phyloP scores from a whole-genome alignment of 257 asterid species.

The Eucommia ulmoides region DNA sequence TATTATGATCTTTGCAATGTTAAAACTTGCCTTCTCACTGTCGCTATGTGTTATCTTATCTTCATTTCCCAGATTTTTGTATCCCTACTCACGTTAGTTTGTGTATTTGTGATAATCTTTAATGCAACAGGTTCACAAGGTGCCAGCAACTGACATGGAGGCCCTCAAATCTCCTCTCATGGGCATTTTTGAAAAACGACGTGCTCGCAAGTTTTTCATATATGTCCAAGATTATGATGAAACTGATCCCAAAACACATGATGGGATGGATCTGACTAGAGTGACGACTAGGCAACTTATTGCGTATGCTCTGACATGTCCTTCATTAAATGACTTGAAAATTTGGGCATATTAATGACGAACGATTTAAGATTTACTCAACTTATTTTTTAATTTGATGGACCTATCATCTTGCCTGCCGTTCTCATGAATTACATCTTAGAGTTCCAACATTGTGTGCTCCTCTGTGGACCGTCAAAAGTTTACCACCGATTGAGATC shows the following conservation, averaged over 20 bases:
- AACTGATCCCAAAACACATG: slow-evolving; percentile 74
- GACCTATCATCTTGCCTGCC: too few species aligned
- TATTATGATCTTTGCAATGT: slow-evolving; percentile 12
- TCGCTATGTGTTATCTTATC: not conserved
- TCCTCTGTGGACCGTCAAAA: too few species aligned
- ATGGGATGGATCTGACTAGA: slow-evolving; percentile 85
- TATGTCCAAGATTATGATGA: slow-evolving; percentile 86
- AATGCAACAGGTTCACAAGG: slow-evolving; percentile 74
- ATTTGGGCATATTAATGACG: too few species aligned
- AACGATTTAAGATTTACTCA: too few species aligned
- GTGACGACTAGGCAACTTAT: slow-evolving; percentile 78
- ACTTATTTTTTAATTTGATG: too few species aligned
- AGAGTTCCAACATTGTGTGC: too few species aligned
- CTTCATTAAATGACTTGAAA: too few species aligned
- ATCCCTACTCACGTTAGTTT: not conserved
- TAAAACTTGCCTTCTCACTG: not conserved
- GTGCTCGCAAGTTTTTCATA: slow-evolving; percentile 87
- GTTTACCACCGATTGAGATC: too few species aligned
- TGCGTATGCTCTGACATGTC: slow-evolving; percentile 38
- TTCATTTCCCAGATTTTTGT: not conserved
- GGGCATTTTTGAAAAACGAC: slow-evolving; percentile 97
- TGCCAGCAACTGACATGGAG: slow-evolving; percentile 91
- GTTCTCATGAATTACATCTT: too few species aligned
- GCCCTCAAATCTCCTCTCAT: slow-evolving; percentile 95
- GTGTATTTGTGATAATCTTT: not conserved